Percentiles rank a stretch among this genome's conserved stretches.
These are phyloP conservation scores for Bisporella sp. DNA, from an alignment of 2,329 filamentous ascomycete genomes.

Conservation along the genomic window DNA sequence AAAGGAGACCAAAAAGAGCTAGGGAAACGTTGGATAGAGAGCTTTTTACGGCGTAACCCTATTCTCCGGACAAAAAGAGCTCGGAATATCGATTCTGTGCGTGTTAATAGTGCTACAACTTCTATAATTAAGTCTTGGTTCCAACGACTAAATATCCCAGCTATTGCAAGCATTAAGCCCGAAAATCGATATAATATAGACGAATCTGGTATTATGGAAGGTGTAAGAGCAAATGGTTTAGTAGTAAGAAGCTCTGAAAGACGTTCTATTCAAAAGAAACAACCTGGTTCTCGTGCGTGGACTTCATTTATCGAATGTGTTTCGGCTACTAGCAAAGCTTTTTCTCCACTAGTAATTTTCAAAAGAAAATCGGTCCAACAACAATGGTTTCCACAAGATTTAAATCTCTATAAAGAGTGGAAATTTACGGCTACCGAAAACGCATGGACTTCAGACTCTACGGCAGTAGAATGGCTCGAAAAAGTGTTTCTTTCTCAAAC, in stretches of 20 bases:
- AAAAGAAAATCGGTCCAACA: slow-evolving; percentile 7
- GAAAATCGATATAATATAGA: slow-evolving; percentile 5
- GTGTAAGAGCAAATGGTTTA: background rate
- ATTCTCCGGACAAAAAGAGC: slow-evolving; percentile 2
- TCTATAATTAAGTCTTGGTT: slow-evolving; percentile 2
- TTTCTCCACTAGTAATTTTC: slow-evolving; percentile 6
- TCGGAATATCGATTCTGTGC: slow-evolving; percentile 1
- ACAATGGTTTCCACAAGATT: slow-evolving; percentile 2
- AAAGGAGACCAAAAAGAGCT: background rate
- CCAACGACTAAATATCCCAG: background rate
- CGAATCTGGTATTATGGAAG: slow-evolving; percentile 5
- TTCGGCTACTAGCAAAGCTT: background rate
- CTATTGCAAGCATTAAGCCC: background rate
- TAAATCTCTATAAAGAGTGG: slow-evolving; percentile 1
- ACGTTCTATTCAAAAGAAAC: slow-evolving; percentile 4
- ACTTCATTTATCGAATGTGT: slow-evolving; percentile 4
- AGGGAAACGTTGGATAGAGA: background rate
- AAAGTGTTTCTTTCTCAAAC: slow-evolving; percentile 3
- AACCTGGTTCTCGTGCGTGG: slow-evolving; percentile 1
- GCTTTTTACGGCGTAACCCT: background rate
- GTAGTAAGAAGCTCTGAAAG: background rate
- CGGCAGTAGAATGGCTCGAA: slow-evolving; percentile 6
- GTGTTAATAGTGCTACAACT: slow-evolving; percentile 2
- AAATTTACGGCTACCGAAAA: slow-evolving; percentile 7
- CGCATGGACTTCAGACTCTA: slow-evolving; percentile 3